phyloP scores from a whole-genome alignment of 1,284 basidiomycete species.

The Hypsizygus ulmarius region DNA sequence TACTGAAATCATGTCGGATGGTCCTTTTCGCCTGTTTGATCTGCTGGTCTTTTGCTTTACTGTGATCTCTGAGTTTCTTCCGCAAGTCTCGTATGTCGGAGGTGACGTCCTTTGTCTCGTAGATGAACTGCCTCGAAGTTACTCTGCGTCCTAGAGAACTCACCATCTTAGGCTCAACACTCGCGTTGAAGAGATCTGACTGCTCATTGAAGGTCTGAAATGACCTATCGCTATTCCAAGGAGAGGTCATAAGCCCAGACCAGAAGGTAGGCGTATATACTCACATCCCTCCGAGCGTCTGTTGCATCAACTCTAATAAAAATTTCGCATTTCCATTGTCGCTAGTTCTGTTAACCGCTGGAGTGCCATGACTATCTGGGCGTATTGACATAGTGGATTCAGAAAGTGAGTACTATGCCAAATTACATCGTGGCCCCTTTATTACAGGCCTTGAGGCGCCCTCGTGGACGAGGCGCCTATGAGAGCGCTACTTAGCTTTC shows the following conservation, averaged over 20 bases:
- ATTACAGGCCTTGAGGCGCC: conserved; percentile 12
- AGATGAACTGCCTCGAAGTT: not conserved
- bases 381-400: not conserved
- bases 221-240: conserved; percentile 26
- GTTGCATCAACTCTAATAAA: conserved; percentile 8
- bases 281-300: conserved; percentile 13
- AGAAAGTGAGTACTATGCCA: conserved; percentile 3
- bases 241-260: not conserved
- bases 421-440: not conserved
- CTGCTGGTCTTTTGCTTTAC: conserved; percentile 30
- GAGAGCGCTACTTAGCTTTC: not conserved
- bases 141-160: conserved; percentile 6
- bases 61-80: conserved; percentile 35
- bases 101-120: conserved; percentile 25
- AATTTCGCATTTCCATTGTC: conserved; percentile 1
- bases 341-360: not conserved
- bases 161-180: conserved; percentile 31
- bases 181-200: conserved; percentile 25
- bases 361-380: not conserved
- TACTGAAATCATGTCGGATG: conserved; percentile 35
- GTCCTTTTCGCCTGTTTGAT: conserved; percentile 35
- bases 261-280: not conserved
- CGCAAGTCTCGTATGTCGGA: conserved; percentile 31
- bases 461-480: conserved; percentile 8
- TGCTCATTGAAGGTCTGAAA: conserved; percentile 31